These are phyloP conservation scores for Rhynchosporium secalis DNA, from an alignment of 2,329 filamentous ascomycete genomes.

Conservation along the genomic window DNA sequence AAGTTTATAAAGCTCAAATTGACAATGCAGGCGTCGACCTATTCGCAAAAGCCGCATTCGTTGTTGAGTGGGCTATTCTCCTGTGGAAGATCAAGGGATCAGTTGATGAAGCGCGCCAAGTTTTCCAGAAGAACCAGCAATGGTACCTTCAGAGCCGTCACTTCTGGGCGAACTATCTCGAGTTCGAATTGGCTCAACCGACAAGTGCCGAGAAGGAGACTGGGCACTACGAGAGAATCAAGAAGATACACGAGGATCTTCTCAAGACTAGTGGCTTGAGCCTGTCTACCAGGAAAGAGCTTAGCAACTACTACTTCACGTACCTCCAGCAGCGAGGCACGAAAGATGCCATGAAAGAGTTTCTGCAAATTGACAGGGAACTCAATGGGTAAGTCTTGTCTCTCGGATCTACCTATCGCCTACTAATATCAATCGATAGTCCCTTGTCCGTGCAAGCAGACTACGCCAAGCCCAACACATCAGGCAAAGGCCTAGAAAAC, in stretches of 20 bases:
- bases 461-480: slow-evolving; percentile 32
- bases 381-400: slow-evolving; percentile 70
- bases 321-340: slow-evolving; percentile 83
- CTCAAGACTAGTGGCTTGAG: slow-evolving; percentile 71
- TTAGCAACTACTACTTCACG: slow-evolving; percentile 76
- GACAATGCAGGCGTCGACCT: slow-evolving; percentile 70
- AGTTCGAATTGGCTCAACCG: slow-evolving; percentile 85
- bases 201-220: slow-evolving; percentile 63
- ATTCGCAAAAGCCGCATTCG: slow-evolving; percentile 81
- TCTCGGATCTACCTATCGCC: too few species aligned
- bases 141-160: slow-evolving; percentile 81
- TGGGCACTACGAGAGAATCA: slow-evolving; percentile 71
- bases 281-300: slow-evolving; percentile 65
- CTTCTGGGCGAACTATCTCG: slow-evolving; percentile 88
- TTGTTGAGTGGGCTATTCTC: slow-evolving; percentile 84
- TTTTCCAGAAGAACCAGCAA: slow-evolving; percentile 80
- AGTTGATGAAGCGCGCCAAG: slow-evolving; percentile 74
- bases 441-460: slow-evolving; percentile 46
- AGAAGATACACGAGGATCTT: slow-evolving; percentile 75
- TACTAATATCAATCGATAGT: slow-evolving; percentile 36
- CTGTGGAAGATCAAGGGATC: slow-evolving; percentile 86
- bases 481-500: slow-evolving; percentile 44
- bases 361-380: slow-evolving; percentile 78
- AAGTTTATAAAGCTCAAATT: slow-evolving; percentile 79
- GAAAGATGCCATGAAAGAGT: slow-evolving; percentile 83